phyloP scores from a whole-genome alignment of 164 flowering plant species.

The Kingdonia uniflora region DNA sequence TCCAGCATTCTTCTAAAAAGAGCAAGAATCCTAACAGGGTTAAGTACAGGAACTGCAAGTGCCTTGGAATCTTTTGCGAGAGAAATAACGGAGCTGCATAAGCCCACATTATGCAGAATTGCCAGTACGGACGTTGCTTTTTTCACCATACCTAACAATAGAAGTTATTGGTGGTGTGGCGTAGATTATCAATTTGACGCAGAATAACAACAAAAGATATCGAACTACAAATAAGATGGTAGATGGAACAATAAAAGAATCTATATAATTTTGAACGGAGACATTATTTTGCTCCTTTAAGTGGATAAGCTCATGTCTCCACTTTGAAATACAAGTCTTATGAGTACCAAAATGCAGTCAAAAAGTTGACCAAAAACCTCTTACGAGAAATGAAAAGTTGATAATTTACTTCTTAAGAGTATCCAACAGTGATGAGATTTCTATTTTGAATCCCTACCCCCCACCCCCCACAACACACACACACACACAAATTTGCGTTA shows the following conservation, averaged over 20 bases:
- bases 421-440: too few species aligned
- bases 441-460: too few species aligned
- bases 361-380: too few species aligned
- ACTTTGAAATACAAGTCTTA: neutral
- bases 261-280: neutral
- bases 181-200: too few species aligned
- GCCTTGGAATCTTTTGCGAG: slow-evolving; percentile 38
- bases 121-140: slow-evolving; percentile 29
- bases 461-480: too few species aligned
- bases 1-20: slow-evolving; percentile 68
- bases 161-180: neutral
- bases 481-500: too few species aligned
- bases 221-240: neutral
- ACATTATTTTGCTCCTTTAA: neutral
- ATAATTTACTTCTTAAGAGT: too few species aligned
- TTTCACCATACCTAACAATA: slow-evolving; percentile 49
- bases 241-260: neutral
- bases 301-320: neutral
- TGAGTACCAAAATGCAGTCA: too few species aligned
- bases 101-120: slow-evolving; percentile 50
- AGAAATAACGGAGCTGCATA: slow-evolving; percentile 40
- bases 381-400: too few species aligned
- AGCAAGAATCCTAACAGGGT: slow-evolving; percentile 42
- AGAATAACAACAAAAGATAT: too few species aligned
- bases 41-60: slow-evolving; percentile 28